Evolutionary conservation across 176 grass and related monocot species (phyloP), one percentile per base, ranked within the genome.

Genomic region (Eleusine indica): DNA sequence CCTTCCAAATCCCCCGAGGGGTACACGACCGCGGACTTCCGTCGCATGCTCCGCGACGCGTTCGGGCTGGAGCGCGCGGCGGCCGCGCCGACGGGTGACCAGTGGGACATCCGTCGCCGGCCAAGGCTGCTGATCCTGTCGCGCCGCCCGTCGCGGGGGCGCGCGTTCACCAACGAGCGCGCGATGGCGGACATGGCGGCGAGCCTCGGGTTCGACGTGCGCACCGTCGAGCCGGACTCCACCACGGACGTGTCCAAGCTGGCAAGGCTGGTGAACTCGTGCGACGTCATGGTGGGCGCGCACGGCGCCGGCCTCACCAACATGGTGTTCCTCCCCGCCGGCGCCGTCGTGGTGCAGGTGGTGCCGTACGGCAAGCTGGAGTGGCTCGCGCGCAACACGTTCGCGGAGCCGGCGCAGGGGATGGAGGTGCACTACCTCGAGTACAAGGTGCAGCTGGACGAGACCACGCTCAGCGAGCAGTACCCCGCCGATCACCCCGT

Each of bases 221-320:
- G 96, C 1, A 12, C 91, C 9, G 93, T 89, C 3, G 93, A 94
- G 80, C 93, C 96, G 0, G 91, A 95, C 29, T 62, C 57, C 9
- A 83, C 68, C 37, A 92, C 93, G 21, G 96, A 98, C 70, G 66
- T 91, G 28, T 70, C 85, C 82, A 91, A 98, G 93, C 93, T 98
- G 40, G 96, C 96, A 15, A 76, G 96, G 38, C 82, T 95, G 8
- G 96, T 98, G 49, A 98, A 98, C 73, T 93, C 96, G 13, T 88
- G 87, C 82, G 96, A 98, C 79, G 96, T 98, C 19, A 92, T 98
- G 91, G 87, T 98, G 18, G 96, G 96, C 15, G 96, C 88, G 28
- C 96, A 98, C 70, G 96, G 96, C 38, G 96, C 96, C 0, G 96
- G 93, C 49, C 91, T 98, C 7, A 95, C 96, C 19, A 95, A 94